These are phyloP conservation scores for Myxozyma udenii DNA, from an alignment of 805 yeast genomes.

Conservation along the genomic window DNA sequence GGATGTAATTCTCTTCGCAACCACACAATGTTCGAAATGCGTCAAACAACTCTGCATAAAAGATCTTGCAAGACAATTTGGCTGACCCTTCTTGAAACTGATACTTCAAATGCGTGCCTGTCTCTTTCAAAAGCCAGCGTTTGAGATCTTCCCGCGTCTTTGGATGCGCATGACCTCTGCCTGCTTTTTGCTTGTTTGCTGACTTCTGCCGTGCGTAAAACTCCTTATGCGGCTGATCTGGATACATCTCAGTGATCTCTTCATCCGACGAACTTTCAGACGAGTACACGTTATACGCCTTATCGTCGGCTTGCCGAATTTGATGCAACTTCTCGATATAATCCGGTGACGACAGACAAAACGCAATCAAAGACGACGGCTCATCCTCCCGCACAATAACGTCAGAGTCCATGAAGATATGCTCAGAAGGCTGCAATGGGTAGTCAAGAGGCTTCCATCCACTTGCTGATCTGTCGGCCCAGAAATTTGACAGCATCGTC, in stretches of 20 bases:
- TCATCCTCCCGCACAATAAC: slow-evolving; percentile 95
- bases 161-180: slow-evolving; percentile 1
- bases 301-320: slow-evolving; percentile 35
- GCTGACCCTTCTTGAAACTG: slow-evolving; percentile 86
- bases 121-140: slow-evolving; percentile 67
- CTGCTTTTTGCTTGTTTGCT: not conserved
- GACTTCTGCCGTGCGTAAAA: slow-evolving; percentile 9
- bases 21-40: slow-evolving; percentile 87
- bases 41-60: slow-evolving; percentile 94
- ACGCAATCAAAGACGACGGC: slow-evolving; percentile 90
- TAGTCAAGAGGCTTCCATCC: slow-evolving; percentile 90
- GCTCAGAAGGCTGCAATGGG: slow-evolving; percentile 78
- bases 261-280: slow-evolving; percentile 19
- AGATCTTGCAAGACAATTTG: slow-evolving; percentile 83
- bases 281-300: not conserved
- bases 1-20: slow-evolving; percentile 68
- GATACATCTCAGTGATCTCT: slow-evolving; percentile 8
- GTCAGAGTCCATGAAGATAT: slow-evolving; percentile 87
- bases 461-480: slow-evolving; percentile 97
- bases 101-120: slow-evolving; percentile 86
- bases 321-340: slow-evolving; percentile 61
- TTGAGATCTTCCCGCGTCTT: slow-evolving; percentile 46
- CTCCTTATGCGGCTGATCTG: slow-evolving; percentile 16
- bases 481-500: slow-evolving; percentile 80
- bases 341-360: slow-evolving; percentile 82